These are phyloP conservation scores for Rhizopogon roseolus DNA, from an alignment of 768 basidiomycete genomes.

Conservation along the genomic window DNA sequence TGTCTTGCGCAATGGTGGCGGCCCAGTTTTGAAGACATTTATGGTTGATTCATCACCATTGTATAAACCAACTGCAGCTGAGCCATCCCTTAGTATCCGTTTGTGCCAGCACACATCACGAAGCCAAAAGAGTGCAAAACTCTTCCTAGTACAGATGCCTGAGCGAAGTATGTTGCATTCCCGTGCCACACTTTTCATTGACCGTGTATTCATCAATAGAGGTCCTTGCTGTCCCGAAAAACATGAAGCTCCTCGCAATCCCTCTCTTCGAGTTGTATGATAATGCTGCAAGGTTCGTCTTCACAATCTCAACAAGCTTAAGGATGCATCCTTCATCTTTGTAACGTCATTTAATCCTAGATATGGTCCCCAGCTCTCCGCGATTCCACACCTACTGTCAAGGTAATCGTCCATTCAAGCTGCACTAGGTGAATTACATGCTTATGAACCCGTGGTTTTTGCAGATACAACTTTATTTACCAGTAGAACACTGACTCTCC, in stretches of 20 bases:
- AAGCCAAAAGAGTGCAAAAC: conserved; percentile 98
- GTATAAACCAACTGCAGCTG: neutral
- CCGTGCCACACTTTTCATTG: neutral
- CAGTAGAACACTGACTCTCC: conserved; percentile 34
- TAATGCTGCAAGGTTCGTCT: conserved; percentile 77
- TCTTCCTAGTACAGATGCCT: conserved; percentile 94
- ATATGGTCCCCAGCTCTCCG: conserved; percentile 91
- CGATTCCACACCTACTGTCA: conserved; percentile 89
- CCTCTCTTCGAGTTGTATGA: conserved; percentile 97
- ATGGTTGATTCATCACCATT: conserved; percentile 58
- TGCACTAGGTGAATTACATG: neutral
- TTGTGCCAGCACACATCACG: conserved; percentile 91
- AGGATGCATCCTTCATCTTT: conserved; percentile 3
- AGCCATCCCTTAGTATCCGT: conserved; percentile 65
- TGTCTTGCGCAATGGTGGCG: conserved; percentile 99
- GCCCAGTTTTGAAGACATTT: conserved; percentile 97
- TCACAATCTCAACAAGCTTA: neutral
- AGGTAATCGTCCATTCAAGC: conserved; percentile 40
- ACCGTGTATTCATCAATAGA: conserved; percentile 43
- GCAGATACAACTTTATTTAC: conserved; percentile 75
- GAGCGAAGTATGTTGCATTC: conserved; percentile 66
- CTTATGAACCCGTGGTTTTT: neutral
- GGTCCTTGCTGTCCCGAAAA: conserved; percentile 93
- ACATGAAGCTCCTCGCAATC: conserved; percentile 97
- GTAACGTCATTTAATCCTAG: conserved; percentile 23